phyloP scores from a whole-genome alignment of 2,329 filamentous ascomycete genomes.

The Apiospora malaysiana region DNA sequence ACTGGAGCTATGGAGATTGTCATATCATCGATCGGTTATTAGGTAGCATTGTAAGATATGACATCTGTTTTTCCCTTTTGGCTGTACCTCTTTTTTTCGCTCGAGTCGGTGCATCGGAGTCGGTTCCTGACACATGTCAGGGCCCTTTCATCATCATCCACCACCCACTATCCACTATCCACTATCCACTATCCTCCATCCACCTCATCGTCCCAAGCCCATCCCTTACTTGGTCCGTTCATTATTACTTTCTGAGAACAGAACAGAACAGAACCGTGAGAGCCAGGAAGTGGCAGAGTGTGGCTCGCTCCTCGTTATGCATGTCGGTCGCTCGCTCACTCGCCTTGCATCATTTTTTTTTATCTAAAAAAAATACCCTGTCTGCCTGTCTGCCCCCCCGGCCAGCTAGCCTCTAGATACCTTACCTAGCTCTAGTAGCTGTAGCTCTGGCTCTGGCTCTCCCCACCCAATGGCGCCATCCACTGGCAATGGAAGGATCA shows the following conservation, averaged over 20 bases:
- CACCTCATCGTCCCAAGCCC: too few species aligned
- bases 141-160: neutral
- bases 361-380: neutral
- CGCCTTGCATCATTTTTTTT: conserved; percentile 7
- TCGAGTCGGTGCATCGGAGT: neutral
- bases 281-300: neutral
- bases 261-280: too few species aligned
- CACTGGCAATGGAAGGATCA: too few species aligned
- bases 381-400: neutral
- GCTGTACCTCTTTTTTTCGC: neutral
- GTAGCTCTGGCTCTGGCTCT: too few species aligned
- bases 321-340: too few species aligned
- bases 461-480: too few species aligned
- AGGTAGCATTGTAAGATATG: neutral
- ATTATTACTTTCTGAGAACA: too few species aligned
- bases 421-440: too few species aligned
- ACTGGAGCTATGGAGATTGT: neutral
- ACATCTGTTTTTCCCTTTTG: neutral
- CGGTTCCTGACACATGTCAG: conserved; percentile 3
- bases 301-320: neutral
- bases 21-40: neutral
- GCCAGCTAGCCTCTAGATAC: neutral
- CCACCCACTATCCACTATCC: neutral
- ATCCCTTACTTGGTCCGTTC: too few species aligned
- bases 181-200: too few species aligned